phyloP scores from a whole-genome alignment of 352 stramenopile genomes.

The Globisporangium ultimum region DNA sequence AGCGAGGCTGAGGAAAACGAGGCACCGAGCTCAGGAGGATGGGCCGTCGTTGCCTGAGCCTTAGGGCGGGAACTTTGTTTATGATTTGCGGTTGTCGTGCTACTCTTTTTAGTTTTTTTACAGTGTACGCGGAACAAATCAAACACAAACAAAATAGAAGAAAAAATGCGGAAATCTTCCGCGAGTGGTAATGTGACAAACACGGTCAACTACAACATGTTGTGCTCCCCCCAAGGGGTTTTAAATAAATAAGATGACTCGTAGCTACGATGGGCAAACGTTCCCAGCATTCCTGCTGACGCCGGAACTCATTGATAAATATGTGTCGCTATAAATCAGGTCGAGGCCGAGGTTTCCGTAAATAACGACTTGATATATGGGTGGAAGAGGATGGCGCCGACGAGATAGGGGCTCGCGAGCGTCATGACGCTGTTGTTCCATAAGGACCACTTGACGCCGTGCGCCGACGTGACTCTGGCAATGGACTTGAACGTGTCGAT shows the following conservation, averaged over 20 bases:
- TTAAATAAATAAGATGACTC: no score
- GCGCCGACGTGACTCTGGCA: slow-evolving; percentile 22
- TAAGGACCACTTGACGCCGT: slow-evolving; percentile 19
- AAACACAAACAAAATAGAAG: no score
- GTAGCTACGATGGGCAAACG: no score
- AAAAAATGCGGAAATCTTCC: no score
- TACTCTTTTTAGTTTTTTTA: neutral
- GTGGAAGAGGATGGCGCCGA: slow-evolving; percentile 60
- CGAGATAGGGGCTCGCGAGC: slow-evolving; percentile 50
- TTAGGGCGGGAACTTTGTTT: no score
- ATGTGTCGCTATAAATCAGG: neutral
- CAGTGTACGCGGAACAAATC: neutral
- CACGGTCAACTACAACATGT: no score
- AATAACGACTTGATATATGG: slow-evolving; percentile 56
- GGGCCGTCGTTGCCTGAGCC: slow-evolving; percentile 13
- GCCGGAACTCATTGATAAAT: no score
- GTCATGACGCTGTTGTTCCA: slow-evolving; percentile 57
- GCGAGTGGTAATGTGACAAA: no score
- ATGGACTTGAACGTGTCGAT: slow-evolving; percentile 41
- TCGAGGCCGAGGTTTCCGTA: neutral
- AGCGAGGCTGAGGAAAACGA: neutral
- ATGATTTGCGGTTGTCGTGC: neutral
- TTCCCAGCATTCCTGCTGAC: no score
- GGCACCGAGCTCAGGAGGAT: slow-evolving; percentile 6
- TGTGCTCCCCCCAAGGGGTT: no score